Base-by-base conservation (phyloP, 345 rosid genomes). In the Arabis hirsuta region DNA sequence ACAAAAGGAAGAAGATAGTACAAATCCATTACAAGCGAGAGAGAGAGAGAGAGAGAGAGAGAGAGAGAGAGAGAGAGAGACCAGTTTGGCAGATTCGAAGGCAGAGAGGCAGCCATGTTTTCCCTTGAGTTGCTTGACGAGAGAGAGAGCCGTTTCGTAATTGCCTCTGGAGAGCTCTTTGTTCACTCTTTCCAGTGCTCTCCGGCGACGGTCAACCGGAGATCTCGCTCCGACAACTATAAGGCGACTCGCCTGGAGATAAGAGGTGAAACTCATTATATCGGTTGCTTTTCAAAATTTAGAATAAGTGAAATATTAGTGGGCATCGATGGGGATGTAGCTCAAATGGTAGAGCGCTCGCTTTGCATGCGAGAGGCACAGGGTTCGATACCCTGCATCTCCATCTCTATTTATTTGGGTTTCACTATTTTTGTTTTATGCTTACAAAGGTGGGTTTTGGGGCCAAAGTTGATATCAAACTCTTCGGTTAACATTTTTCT, bases 331-430 rank as follows among this genome's bases (percentile, higher is more conserved):
- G 60, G 73, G 78, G 73, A 67, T 68, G 74, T 76, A 76, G 74
- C 76, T 76, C 96, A 88, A 85, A 87, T 87, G 96, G 97, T 88
- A 85, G 86, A 88, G 96, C 96, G 91, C 90, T 81, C 86, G 92
- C 92, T 85, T 90, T 85, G 97, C 92, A 88, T 88, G 92, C 88
- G 92, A 80, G 96, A 90, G 96, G 90, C 81, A 88, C 85, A 70
- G 88, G 85, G 89, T 85, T 90, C 90, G 95, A 90, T 87, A 38
- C 88, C 90, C 89, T 78, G 92, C 92, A 84, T 87, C 86, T 88
- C 96, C 97, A 90, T 2, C 2, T 22, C 24, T 22, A 22, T n/a
- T n/a, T n/a, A n/a, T n/a, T n/a, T n/a, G n/a, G n/a, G n/a, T n/a
- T n/a, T n/a, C n/a, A n/a, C n/a, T n/a, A n/a, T 22, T 22, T 22